Base-by-base conservation (phyloP, 371 early-diverging fungal genomes). In the Syncephalastrum monosporum region DNA sequence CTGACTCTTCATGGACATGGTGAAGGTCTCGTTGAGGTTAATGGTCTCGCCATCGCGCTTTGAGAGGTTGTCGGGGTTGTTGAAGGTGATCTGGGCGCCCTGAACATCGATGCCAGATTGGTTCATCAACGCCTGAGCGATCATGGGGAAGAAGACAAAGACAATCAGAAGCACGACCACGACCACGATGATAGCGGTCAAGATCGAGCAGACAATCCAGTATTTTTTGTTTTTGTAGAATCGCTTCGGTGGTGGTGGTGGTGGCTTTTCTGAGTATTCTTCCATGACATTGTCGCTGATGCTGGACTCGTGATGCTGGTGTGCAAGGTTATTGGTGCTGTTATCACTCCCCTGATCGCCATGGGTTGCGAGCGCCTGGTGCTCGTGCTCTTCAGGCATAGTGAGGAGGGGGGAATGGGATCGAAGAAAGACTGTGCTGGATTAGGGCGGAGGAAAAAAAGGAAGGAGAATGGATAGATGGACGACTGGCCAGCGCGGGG, bases 41-140 rank as follows among this genome's bases (percentile, higher is more conserved):
- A 33, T 33, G 38, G 38, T 33, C 38, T 33, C 38, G 15, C 51
- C 67, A 55, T 67, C 71, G 19, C 75, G 72, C 29, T 74, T 73
- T 3, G 58, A 43, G 16, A 27, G 21, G 15, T 57, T 56, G 8
- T 50, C 50, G 3, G 70, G 61, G 23, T 66, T 67, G 19, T 74
- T 72, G 59, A 79, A 78, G 25, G 83, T 61, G 48, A 86, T 86
- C 24, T 73, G 70, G 17, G 82, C 77, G 38, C 54, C 63, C 19
- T 69, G 60, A 54, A 86, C 77, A 25, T 68, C 59, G 59, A 86
- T 77, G 15, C 60, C 64, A 38, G 75, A 63, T 21, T 77, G 62
- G 59, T 86, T 82, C 68, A 86, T 74, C 54, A 81, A 63, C n/a
- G 58, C 46, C 64, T 86, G 86, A 42, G 82, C 82, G 25, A 86